phyloP scores from a whole-genome alignment of 1,284 basidiomycete genomes.

The Ustilago bromivora region DNA sequence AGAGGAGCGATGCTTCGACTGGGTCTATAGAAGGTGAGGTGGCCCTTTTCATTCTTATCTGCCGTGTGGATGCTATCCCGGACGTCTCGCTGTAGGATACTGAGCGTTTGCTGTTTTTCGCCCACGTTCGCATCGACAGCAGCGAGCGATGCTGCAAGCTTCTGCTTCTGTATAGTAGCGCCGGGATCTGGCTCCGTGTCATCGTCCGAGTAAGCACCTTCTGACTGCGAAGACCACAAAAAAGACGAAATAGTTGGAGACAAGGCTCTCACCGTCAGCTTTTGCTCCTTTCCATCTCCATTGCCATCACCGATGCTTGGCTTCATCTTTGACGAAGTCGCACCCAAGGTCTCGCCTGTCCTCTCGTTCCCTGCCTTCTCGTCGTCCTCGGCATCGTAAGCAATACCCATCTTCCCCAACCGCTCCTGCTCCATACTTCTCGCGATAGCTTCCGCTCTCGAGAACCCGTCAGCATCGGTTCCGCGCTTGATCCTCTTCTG shows the following conservation, averaged over 20 bases:
- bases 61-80: background rate
- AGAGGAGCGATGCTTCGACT: conserved; percentile 19
- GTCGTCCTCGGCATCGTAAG: background rate
- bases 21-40: conserved; percentile 22
- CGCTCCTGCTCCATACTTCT: conserved; percentile 42
- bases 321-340: background rate
- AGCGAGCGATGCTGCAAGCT: conserved; percentile 20
- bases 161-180: background rate
- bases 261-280: conserved; percentile 30
- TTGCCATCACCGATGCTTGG: background rate
- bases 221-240: conserved; percentile 47
- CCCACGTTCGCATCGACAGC: conserved; percentile 25
- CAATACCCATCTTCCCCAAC: conserved; percentile 30
- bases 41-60: background rate
- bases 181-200: background rate
- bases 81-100: conserved; percentile 28
- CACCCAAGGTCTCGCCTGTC: too few species aligned
- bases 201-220: conserved; percentile 22
- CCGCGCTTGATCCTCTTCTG: conserved; percentile 29
- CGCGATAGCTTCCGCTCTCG: conserved; percentile 43
- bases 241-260: conserved; percentile 47
- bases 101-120: conserved; percentile 20
- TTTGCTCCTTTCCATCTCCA: conserved; percentile 11
- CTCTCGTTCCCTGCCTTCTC: background rate
- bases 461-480: conserved; percentile 37